Conservation (phyloP, 2,329 filamentous ascomycete species). For the Aspergillus ruber region DNA sequence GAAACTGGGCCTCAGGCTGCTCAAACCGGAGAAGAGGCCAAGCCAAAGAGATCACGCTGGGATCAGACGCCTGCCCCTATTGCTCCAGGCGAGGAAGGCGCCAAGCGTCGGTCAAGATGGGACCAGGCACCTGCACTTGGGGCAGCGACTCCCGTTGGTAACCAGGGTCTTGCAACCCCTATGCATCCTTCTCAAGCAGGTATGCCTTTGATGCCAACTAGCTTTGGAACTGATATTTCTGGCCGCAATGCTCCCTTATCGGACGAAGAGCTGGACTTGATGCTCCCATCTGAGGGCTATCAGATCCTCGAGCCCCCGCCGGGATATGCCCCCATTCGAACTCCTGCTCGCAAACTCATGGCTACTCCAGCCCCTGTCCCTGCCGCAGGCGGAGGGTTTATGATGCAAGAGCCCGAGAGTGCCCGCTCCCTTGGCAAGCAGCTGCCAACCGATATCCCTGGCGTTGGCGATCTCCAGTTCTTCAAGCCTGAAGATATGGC, state of each 20-base stretch:
- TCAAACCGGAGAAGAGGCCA: constrained; percentile 49
- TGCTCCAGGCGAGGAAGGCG: constrained; percentile 45
- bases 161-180: constrained; percentile 68
- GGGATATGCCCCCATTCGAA: constrained; percentile 79
- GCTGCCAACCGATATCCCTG: constrained; percentile 89
- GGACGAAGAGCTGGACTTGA: constrained; percentile 87
- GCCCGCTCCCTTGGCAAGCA: constrained; percentile 78
- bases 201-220: constrained; percentile 46
- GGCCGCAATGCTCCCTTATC: constrained; percentile 74
- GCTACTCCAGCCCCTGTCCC: constrained; percentile 62
- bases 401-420: constrained; percentile 94
- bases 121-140: constrained; percentile 69
- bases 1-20: constrained; percentile 46
- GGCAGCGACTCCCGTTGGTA: constrained; percentile 66
- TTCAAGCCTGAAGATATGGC: constrained; percentile 99
- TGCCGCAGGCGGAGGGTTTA: constrained; percentile 69
- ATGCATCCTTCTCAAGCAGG: constrained; percentile 63
- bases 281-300: constrained; percentile 88
- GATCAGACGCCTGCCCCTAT: constrained; percentile 67
- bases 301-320: constrained; percentile 85
- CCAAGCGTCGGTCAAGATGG: constrained; percentile 80
- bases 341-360: constrained; percentile 67
- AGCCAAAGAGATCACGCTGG: constrained; percentile 77
- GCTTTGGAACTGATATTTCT: constrained; percentile 76
- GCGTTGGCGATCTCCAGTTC: constrained; percentile 91